Evolutionary conservation across 1,139 yeast species (phyloP).

Genomic region (Yarrowia galli): DNA sequence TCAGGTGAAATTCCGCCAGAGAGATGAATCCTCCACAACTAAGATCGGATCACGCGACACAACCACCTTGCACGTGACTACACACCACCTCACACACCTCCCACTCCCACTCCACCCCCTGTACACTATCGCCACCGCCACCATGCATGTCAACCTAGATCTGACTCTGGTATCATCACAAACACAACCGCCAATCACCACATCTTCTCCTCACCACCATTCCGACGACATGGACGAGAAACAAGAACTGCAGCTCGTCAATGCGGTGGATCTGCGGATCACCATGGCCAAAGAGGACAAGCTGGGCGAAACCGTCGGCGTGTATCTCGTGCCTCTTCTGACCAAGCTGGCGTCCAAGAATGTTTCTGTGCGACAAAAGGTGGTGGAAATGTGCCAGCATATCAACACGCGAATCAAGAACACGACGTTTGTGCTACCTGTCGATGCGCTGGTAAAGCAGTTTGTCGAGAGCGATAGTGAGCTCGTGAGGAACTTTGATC

Average conservation of each 20-base stretch:
- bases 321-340: conserved; percentile 78
- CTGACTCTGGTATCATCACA: background rate
- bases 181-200: background rate
- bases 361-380: conserved; percentile 69
- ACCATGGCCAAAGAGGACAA: conserved; percentile 80
- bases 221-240: conserved; percentile 17
- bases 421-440: conserved; percentile 63
- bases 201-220: background rate
- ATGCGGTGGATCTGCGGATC: conserved; percentile 75
- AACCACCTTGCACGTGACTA: background rate
- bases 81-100: conserved; percentile 8
- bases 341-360: conserved; percentile 80
- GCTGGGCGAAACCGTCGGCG: conserved; percentile 64
- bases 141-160: conserved; percentile 22
- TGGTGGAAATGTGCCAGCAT: conserved; percentile 71
- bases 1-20: too few species aligned
- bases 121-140: conserved; percentile 24
- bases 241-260: conserved; percentile 49
- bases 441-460: conserved; percentile 66
- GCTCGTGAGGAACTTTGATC: conserved; percentile 67
- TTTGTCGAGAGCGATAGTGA: conserved; percentile 60
- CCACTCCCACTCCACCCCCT: too few species aligned
- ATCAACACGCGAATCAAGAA: conserved; percentile 68
- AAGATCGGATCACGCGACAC: too few species aligned
- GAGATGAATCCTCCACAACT: too few species aligned